Percentiles rank a stretch among this genome's conserved stretches.
phyloP scores from a whole-genome alignment of 2,329 filamentous ascomycete species.

The Chaetomiaceae sp. region DNA sequence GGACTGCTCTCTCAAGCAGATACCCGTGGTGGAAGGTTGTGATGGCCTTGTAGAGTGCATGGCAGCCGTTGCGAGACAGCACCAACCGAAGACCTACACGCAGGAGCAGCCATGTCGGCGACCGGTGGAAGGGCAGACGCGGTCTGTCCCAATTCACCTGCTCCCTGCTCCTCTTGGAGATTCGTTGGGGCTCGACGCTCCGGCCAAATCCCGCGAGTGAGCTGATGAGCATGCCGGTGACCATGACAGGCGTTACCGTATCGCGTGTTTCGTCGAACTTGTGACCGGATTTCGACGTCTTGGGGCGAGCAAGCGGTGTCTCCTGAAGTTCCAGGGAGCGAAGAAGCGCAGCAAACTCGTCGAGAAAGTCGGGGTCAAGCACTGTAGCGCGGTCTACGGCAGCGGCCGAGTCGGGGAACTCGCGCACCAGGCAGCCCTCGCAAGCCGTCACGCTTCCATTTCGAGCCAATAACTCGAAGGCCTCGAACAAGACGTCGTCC shows the following conservation, averaged over 20 bases:
- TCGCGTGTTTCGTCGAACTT: conserved; percentile 14
- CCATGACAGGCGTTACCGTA: conserved; percentile 15
- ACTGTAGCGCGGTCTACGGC: background rate
- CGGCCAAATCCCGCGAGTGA: conserved; percentile 14
- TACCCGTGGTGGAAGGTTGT: conserved; percentile 17
- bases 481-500: conserved; percentile 18
- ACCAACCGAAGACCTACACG: conserved; percentile 20
- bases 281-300: conserved; percentile 7
- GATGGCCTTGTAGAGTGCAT: conserved; percentile 18
- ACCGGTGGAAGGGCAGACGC: conserved; percentile 17
- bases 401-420: conserved; percentile 21
- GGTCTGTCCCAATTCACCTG: conserved; percentile 16
- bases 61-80: conserved; percentile 2
- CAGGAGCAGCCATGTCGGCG: conserved; percentile 22
- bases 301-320: conserved; percentile 11
- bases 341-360: conserved; percentile 7
- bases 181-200: conserved; percentile 6
- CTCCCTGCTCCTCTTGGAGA: conserved; percentile 22
- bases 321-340: conserved; percentile 7
- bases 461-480: conserved; percentile 22
- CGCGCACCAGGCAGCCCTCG: conserved; percentile 17
- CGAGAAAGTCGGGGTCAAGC: conserved; percentile 1
- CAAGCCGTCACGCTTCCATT: conserved; percentile 21
- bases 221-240: conserved; percentile 18
- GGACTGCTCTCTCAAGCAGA: conserved; percentile 6